Evolutionary conservation across 257 asterid species (phyloP), one percentile per base, ranked within the genome.

Genomic region (Forsythia viridissima): DNA sequence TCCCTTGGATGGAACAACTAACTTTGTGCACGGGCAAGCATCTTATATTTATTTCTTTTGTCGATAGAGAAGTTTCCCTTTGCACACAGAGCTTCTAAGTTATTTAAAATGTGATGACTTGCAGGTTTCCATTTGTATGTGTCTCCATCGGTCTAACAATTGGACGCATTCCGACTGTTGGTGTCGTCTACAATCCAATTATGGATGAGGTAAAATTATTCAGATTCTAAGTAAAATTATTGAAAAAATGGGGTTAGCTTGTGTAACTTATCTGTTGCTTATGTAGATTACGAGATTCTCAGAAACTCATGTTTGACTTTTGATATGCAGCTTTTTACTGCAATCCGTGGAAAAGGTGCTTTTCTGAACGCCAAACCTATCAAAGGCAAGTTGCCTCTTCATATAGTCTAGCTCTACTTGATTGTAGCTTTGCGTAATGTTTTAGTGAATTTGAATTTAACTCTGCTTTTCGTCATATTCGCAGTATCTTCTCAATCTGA

Each of bases 21-120:
- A 95, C 73, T 95, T 95, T 84, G 99, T 95, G 52, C 99, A 95
- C 34, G 98, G 98, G 99, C 90, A 87, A 76, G 89, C 71, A 43
- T 79, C 34, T 20, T 76, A 71, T 78, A 6, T 51, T n/a, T 74
- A n/a, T 43, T 79, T 78, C 70, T 52, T 78, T 38, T 78, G 37
- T 52, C 63, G 16, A 15, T 34, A 36, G 36, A 66, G n/a, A 73
- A 41, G 24, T 69, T 38, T 51, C 41, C 76, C 4, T n/a, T 2
- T 63, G 55, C 75, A 43, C 46, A 44, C 65, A 30, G 76, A 42
- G 71, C 72, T 77, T 42, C 37, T 77, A 44, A 48, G 38, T 76
- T 48, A 70, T 87, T 77, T 75, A 2, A 80, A 68, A 70, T 80
- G 91, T 85, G 74, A 34, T 79, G 46, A 40, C 72, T 70, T 73